phyloP scores from a whole-genome alignment of 805 yeast species.

The Monosporozyma siamensis region DNA sequence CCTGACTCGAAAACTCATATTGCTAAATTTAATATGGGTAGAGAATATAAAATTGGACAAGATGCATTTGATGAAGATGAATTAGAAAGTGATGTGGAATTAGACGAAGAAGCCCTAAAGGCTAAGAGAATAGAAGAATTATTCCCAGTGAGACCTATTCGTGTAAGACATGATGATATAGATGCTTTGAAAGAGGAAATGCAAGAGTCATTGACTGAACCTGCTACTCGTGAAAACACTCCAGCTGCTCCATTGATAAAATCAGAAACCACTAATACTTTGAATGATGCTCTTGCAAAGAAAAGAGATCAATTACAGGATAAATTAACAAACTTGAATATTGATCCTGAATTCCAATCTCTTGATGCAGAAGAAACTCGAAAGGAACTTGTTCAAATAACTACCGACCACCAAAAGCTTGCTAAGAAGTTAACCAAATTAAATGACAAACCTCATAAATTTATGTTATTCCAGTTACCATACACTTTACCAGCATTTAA shows the following conservation, averaged over 20 bases:
- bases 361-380: conserved; percentile 29
- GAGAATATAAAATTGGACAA: conserved; percentile 43
- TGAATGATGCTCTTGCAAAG: conserved; percentile 13
- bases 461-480: conserved; percentile 34
- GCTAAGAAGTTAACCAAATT: conserved; percentile 20
- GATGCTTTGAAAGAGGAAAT: conserved; percentile 27
- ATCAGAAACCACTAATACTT: conserved; percentile 14
- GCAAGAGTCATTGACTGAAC: conserved; percentile 22
- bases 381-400: conserved; percentile 30
- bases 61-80: conserved; percentile 11
- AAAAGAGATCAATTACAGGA: conserved; percentile 23
- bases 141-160: conserved; percentile 63
- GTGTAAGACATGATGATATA: conserved; percentile 39
- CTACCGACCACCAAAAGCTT: conserved; percentile 35
- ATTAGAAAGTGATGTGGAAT: conserved; percentile 14
- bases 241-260: conserved; percentile 18
- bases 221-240: conserved; percentile 22
- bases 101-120: conserved; percentile 21
- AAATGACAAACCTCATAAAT: conserved; percentile 29
- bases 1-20: conserved; percentile 8
- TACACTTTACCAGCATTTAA: conserved; percentile 30
- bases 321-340: conserved; percentile 22
- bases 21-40: conserved; percentile 53
- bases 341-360: conserved; percentile 23
- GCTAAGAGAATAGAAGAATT: conserved; percentile 29